Evolutionary conservation across 768 basidiomycete genomes (phyloP).

Genomic region (Udeniomyces megalosporus): DNA sequence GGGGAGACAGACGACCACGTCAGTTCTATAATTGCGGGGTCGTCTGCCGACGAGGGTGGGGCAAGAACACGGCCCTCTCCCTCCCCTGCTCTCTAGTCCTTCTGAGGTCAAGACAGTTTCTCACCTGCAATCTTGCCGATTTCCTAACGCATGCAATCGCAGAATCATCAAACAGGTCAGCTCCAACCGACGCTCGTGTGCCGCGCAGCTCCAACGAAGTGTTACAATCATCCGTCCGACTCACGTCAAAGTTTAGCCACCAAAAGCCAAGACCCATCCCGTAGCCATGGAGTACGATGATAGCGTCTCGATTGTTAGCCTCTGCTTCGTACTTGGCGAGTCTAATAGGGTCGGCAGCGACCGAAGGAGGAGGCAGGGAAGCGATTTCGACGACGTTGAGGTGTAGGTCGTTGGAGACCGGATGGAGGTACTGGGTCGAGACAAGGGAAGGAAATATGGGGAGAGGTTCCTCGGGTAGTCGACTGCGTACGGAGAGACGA

Average conservation of each 20-base stretch:
- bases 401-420: neutral
- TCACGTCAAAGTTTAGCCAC: slow-evolving; percentile 5
- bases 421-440: slow-evolving; percentile 2
- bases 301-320: neutral
- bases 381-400: slow-evolving; percentile 12
- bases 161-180: no score
- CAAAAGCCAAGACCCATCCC: slow-evolving; percentile 1
- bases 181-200: no score
- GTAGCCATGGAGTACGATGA: slow-evolving; percentile 1
- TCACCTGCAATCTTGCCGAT: neutral
- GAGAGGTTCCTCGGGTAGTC: neutral
- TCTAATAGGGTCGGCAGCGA: neutral
- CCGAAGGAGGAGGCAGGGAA: neutral
- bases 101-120: neutral
- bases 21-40: no score
- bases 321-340: neutral
- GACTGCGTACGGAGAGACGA: neutral
- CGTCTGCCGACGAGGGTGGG: no score
- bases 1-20: neutral
- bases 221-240: no score
- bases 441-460: neutral
- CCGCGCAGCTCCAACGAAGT: no score
- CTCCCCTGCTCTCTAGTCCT: neutral
- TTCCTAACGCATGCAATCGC: no score
- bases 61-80: no score